Evolutionary conservation across 2,329 filamentous ascomycete species (phyloP).

Genomic region (Tolypocladium capitatum): DNA sequence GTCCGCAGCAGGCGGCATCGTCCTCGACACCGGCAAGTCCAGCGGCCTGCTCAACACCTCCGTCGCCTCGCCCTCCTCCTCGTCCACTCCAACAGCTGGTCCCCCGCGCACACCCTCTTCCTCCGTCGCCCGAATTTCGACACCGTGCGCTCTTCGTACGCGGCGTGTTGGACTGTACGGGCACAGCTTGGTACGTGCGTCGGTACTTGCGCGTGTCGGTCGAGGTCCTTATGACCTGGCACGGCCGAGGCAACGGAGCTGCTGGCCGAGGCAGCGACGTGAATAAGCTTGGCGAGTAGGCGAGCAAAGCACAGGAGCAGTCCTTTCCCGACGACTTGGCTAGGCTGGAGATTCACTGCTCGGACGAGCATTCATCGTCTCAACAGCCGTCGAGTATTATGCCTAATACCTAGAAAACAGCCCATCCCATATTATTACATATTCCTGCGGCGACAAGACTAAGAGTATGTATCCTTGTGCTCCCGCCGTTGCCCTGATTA

Average conservation of each 20-base stretch:
- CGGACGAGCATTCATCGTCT: background rate
- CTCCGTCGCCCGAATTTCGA: conserved; percentile 52
- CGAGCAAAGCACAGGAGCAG: conserved; percentile 17
- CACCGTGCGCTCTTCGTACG: conserved; percentile 42
- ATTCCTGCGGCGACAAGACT: background rate
- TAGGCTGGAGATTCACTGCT: conserved; percentile 23
- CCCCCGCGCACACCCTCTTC: conserved; percentile 39
- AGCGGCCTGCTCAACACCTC: conserved; percentile 48
- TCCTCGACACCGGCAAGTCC: conserved; percentile 53
- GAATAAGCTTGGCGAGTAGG: conserved; percentile 26
- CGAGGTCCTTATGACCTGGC: conserved; percentile 40
- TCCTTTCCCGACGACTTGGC: conserved; percentile 20
- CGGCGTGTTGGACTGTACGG: conserved; percentile 27
- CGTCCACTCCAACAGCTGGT: conserved; percentile 54
- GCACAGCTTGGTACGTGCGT: conserved; percentile 38
- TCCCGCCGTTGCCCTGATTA: background rate
- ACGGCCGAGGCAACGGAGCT: conserved; percentile 30
- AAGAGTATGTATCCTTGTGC: background rate
- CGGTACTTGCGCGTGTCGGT: conserved; percentile 48
- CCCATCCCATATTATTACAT: too few relatives aligned
- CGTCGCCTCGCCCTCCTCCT: conserved; percentile 45
- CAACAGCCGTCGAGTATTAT: background rate
- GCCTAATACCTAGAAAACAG: too few relatives aligned
- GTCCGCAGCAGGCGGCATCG: conserved; percentile 41
- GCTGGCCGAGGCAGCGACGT: conserved; percentile 33